Conservation (phyloP, 371 early-diverging fungal genomes). For the Mucor indicus region DNA sequence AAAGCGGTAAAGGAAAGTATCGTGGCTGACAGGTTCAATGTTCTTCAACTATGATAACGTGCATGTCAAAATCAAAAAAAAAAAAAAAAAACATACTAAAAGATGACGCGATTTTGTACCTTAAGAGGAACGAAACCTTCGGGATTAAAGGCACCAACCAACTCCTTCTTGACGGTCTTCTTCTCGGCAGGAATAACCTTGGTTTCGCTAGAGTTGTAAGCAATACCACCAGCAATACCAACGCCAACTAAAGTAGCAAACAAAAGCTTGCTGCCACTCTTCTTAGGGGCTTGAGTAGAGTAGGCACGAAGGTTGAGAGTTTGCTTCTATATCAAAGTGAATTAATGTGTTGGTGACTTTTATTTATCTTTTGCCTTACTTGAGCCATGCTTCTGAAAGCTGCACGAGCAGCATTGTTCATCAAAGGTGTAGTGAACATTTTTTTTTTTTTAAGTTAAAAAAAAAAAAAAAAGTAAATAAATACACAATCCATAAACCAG, state of each 20-base stretch:
- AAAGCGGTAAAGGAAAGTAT: constrained; percentile 82
- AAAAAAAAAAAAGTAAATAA: too few species aligned
- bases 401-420: constrained; percentile 24
- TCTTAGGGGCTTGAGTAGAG: constrained; percentile 15
- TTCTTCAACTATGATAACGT: constrained; percentile 41
- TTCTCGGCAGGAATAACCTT: constrained; percentile 20
- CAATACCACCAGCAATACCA: constrained; percentile 41
- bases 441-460: too few species aligned
- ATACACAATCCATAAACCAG: too few species aligned
- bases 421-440: constrained; percentile 22
- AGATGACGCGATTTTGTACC: constrained; percentile 16
- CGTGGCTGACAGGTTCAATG: constrained; percentile 64
- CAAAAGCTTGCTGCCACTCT: constrained; percentile 33
- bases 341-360: too few species aligned
- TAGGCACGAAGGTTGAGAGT: constrained; percentile 21
- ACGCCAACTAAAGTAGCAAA: constrained; percentile 32
- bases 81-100: too few species aligned
- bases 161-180: too few species aligned
- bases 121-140: constrained; percentile 70
- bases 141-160: constrained; percentile 55
- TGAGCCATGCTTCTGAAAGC: constrained; percentile 2
- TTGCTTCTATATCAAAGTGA: constrained; percentile 6
- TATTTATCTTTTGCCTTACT: too few species aligned
- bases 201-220: constrained; percentile 33
- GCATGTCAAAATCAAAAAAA: neutral